Evolutionary conservation across 805 yeast genomes (phyloP), one percentile per base, ranked within the genome.

Genomic region (Schwanniomyces pseudopolymorphus): DNA sequence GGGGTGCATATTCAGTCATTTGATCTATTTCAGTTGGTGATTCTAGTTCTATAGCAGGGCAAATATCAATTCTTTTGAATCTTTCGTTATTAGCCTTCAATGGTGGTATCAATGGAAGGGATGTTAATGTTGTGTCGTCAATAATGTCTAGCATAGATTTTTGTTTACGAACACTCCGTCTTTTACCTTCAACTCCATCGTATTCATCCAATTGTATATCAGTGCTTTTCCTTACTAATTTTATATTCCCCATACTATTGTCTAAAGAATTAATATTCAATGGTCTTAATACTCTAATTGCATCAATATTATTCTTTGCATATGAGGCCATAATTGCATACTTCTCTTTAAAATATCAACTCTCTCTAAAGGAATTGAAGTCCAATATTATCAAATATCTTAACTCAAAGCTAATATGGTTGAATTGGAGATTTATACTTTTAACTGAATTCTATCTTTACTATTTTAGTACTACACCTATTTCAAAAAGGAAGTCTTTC

Each of bases 51-150:
- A 11, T 36, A 10, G 14, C 6, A 14, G 14, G 35, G 20, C 7
- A 31, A 6, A 31, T 5, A 3, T 20, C 20, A 20, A 19, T 36
- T 9, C 3, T 3, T 5, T 20, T 36, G n/a, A 36, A 36, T 13
- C 28, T 22, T 4, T 22, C 9, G 20, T 33, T 31, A 33, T 45
- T 53, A 13, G 58, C 49, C 16, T 50, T 53, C 17, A 66, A 62
- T 0, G 83, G 83, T 24, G 80, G 83, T 1, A 81, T 77, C 16
- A 78, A 60, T 8, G 83, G 83, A 36, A 78, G 64, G 1, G 81
- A 77, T 1, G 83, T 78, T 33, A 78, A 59, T 5, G 69, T 70
- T 4, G 74, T 69, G 46, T 67, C 76, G 49, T 78, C 82, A 7
- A 78, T 64, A 19, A 78, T 64, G 51, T 78, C 82, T 20, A 78